Evolutionary conservation across 2,329 filamentous ascomycete species (phyloP), one percentile per base, ranked within the genome.

Genomic region (Trichoderma sp.): DNA sequence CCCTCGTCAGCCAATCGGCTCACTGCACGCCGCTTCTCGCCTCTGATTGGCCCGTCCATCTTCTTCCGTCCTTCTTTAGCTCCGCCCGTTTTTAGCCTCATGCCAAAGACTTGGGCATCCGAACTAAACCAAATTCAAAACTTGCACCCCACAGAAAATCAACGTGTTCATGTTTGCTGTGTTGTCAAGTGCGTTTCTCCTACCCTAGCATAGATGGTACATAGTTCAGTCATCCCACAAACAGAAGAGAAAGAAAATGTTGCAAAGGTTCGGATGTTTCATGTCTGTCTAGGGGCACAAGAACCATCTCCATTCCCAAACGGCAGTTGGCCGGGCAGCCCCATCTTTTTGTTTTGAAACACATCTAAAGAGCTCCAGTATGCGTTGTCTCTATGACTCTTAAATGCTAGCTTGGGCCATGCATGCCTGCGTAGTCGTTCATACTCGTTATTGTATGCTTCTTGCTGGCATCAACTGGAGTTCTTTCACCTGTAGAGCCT

Each of bases 1-100:
- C 46, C 46, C 46, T 16, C 37, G 0, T 54, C 32, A 8, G 13
- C 68, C 63, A 69, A 69, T 69, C 68, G 63, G 68, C 63, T 69
- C 39, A 14, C n/a, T 43, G 63, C 68, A 69, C 64, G 24, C 32
- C 34, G 10, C 32, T 2, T 61, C 11, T 10, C n/a, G 24, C 5
- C 51, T 13, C 5, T 59, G 34, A 69, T 67, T 69, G 63, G 68
- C 46, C 32, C 32, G 13, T 34, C 32, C 32, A 13, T 34, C 32
- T 34, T 34, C 32, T 5, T 34, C 43, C 1, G 21, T 32, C 59
- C 8, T 32, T 56, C 54, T 51, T 54, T 51, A 32, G 54, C 18
- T 54, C 54, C 60, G 46, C 60, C 49, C 21, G n/a, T 7, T 54
- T 37, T 26, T 13, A 6, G 16, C 59, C 59, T n/a, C 59, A 63